Conservation (phyloP, 805 yeast genomes). For the Scheffersomyces lignosus region DNA sequence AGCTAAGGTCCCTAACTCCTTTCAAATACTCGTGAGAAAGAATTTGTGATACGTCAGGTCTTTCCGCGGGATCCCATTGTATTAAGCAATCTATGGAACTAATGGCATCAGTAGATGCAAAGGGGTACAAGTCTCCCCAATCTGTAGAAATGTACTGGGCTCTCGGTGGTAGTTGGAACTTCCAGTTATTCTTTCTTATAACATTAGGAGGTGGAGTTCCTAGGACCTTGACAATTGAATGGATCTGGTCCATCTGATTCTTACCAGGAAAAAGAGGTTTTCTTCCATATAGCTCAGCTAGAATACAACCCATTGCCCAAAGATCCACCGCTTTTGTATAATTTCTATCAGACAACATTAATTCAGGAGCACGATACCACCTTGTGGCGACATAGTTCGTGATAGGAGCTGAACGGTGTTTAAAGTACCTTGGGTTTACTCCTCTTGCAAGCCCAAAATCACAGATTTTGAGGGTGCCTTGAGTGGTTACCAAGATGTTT, state of each 20-base stretch:
- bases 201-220: conserved; percentile 66
- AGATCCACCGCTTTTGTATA: conserved; percentile 76
- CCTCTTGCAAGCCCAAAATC: conserved; percentile 95
- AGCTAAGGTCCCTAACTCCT: conserved; percentile 51
- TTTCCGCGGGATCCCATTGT: conserved; percentile 59
- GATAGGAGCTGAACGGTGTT: conserved; percentile 45
- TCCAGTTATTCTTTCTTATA: conserved; percentile 33
- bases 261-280: conserved; percentile 79
- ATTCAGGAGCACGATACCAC: conserved; percentile 95
- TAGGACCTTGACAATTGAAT: conserved; percentile 63
- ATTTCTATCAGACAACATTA: conserved; percentile 57
- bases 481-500: conserved; percentile 71
- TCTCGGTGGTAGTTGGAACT: conserved; percentile 34
- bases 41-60: conserved; percentile 58
- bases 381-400: conserved; percentile 91
- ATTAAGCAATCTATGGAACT: conserved; percentile 56
- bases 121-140: conserved; percentile 64
- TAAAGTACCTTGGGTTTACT: conserved; percentile 36
- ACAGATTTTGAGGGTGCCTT: conserved; percentile 80
- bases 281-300: conserved; percentile 81
- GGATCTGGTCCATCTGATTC: conserved; percentile 68
- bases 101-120: conserved; percentile 52
- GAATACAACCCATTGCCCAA: conserved; percentile 93
- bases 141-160: conserved; percentile 32
- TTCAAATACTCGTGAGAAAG: conserved; percentile 57